A percentile compares a stretch with the other conserved stretches of the same genome.
phyloP scores from a whole-genome alignment of 2,329 filamentous ascomycete genomes.

The Cordyceps farinosa region DNA sequence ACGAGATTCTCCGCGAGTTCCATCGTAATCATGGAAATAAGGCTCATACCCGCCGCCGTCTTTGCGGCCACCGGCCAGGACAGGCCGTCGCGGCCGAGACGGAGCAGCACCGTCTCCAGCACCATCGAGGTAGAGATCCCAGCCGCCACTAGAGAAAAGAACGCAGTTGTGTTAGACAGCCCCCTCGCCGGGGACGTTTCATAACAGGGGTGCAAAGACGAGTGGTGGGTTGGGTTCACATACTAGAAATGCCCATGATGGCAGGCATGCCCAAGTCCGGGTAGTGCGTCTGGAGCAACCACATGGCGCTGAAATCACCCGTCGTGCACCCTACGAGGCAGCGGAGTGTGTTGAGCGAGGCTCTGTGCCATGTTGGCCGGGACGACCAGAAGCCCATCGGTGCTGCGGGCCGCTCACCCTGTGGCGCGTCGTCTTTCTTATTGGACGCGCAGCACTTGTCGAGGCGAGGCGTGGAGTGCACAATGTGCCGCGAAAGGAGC shows the following conservation, averaged over 20 bases:
- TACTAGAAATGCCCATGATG: conserved; percentile 53
- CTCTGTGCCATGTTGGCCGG: conserved; percentile 42
- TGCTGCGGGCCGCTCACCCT: neutral
- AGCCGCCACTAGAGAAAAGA: conserved; percentile 41
- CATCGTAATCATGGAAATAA: conserved; percentile 58
- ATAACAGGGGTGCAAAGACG: no score
- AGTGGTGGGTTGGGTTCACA: conserved; percentile 11
- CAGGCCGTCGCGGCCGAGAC: conserved; percentile 44
- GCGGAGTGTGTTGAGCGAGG: conserved; percentile 51
- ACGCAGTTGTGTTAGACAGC: no score
- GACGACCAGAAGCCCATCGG: conserved; percentile 11
- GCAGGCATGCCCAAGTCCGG: conserved; percentile 43
- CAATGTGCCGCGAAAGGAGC: neutral
- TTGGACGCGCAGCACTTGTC: conserved; percentile 14
- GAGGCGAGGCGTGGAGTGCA: neutral
- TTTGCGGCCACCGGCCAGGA: conserved; percentile 44
- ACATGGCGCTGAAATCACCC: conserved; percentile 56
- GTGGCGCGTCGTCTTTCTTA: neutral
- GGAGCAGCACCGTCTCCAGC: conserved; percentile 50
- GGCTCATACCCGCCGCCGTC: conserved; percentile 56
- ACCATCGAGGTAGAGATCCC: conserved; percentile 50
- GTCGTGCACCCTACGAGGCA: conserved; percentile 53
- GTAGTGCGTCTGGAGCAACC: conserved; percentile 48
- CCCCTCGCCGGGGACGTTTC: no score
- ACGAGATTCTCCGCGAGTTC: conserved; percentile 52